These are phyloP conservation scores for Calonectria montana DNA, from an alignment of 2,329 filamentous ascomycete genomes.

Conservation along the genomic window DNA sequence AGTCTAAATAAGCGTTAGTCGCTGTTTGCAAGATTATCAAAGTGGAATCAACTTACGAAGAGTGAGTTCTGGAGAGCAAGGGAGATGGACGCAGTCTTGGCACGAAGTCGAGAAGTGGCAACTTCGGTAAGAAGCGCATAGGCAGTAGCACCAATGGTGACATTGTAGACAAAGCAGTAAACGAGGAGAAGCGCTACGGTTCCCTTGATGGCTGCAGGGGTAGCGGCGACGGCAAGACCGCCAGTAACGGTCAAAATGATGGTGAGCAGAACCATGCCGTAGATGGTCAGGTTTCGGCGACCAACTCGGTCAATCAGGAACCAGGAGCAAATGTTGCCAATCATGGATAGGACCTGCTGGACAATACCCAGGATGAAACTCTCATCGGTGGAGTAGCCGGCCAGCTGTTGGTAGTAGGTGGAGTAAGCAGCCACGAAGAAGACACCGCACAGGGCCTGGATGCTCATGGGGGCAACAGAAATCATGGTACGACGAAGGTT, in stretches of 20 bases:
- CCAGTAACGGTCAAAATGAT: constrained; percentile 27
- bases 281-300: constrained; percentile 29
- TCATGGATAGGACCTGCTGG: constrained; percentile 32
- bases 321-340: constrained; percentile 33
- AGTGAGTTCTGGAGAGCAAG: constrained; percentile 30
- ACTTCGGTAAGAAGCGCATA: constrained; percentile 32
- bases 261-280: constrained; percentile 22
- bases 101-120: constrained; percentile 30
- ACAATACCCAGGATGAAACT: constrained; percentile 31
- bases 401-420: constrained; percentile 35
- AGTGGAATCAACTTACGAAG: constrained; percentile 21
- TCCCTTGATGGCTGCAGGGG: constrained; percentile 26
- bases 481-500: constrained; percentile 35
- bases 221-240: constrained; percentile 28
- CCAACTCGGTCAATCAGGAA: constrained; percentile 34
- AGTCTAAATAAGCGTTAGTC: constrained; percentile 13
- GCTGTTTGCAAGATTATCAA: not conserved
- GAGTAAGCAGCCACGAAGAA: constrained; percentile 30
- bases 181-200: constrained; percentile 28
- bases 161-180: constrained; percentile 34
- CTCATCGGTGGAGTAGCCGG: constrained; percentile 29
- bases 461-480: constrained; percentile 33
- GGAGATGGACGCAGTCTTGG: constrained; percentile 32
- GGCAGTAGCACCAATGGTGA: constrained; percentile 34
- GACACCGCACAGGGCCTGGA: constrained; percentile 30